Base-by-base conservation (phyloP, 1,139 yeast genomes). In the Pichia sp. region DNA sequence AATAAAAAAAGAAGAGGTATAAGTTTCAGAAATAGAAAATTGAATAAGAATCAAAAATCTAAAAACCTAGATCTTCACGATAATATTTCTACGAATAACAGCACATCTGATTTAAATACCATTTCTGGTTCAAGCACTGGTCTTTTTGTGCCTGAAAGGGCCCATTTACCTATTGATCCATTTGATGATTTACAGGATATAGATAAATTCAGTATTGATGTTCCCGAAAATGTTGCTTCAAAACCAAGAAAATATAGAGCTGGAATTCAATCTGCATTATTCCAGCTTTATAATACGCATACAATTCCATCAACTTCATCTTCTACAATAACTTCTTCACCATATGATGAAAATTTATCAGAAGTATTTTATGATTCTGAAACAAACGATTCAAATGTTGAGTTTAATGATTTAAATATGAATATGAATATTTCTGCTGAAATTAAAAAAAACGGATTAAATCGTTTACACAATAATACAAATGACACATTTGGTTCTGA, bases 261-360 rank as follows among this genome's bases (percentile, higher is more conserved):
- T 31, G 96, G 96, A 61, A 90, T 88, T 25, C 73, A 88, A 35
- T 86, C 95, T 0, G 79, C 90, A 2, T 70, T 88, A 53, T 71
- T 88, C 53, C 77, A 81, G 56, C 71, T 88, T 48, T 86, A 87
- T 47, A 60, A 59, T 39, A 55, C 59, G 2, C 53, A 49, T n/a
- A 38, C 51, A 40, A 41, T 44, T 7, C 49, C 49, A 11, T 34
- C 53, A n/a, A 18, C n/a, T 9, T 11, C 32, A 6, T 11, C 42
- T n/a, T 35, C 34, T 46, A 43, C 45, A 11, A 35, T 44, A 36
- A 5, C 39, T 2, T 29, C 30, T 1, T 29, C 9, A 27, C 26
- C 6, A 10, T 26, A 26, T 36, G 30, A 26, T 36, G 39, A 36
- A 36, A 27, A 26, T 36, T 10, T 35, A 5, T 36, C 39, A 26